A percentile compares a stretch with the other conserved stretches of the same genome.
These are phyloP conservation scores for Saccharomycopsis crataegensis DNA, from an alignment of 1,139 yeast genomes.

Conservation along the genomic window DNA sequence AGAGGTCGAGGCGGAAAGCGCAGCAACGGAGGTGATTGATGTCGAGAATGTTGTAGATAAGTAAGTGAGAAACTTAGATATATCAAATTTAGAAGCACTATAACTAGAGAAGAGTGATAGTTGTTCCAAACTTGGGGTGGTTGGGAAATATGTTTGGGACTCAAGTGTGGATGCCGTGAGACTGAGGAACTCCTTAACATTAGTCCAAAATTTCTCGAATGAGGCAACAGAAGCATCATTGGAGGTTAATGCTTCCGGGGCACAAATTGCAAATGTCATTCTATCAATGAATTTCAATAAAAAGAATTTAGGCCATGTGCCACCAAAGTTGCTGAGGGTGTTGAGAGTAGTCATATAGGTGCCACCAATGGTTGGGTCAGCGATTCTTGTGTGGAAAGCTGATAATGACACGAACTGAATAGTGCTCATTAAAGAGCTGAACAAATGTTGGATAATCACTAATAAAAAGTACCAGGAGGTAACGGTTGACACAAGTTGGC, in stretches of 20 bases:
- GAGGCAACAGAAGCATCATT: background rate
- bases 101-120: background rate
- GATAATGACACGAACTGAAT: slow-evolving; percentile 91
- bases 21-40: background rate
- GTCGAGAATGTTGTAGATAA: background rate
- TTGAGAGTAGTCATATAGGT: slow-evolving; percentile 96
- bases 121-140: slow-evolving; percentile 7
- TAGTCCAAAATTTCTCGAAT: slow-evolving; percentile 11
- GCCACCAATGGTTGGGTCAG: slow-evolving; percentile 94
- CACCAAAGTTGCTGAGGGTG: slow-evolving; percentile 89
- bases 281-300: slow-evolving; percentile 74
- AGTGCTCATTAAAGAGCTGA: slow-evolving; percentile 89
- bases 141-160: background rate
- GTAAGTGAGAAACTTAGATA: slow-evolving; percentile 4
- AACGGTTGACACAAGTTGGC: slow-evolving; percentile 24
- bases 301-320: slow-evolving; percentile 91
- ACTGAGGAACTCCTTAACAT: slow-evolving; percentile 3
- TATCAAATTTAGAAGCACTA: background rate
- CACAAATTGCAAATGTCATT: slow-evolving; percentile 61
- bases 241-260: slow-evolving; percentile 21
- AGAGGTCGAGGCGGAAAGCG: background rate
- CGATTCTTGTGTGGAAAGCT: slow-evolving; percentile 91
- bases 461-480: slow-evolving; percentile 41
- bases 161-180: background rate
- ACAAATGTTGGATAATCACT: slow-evolving; percentile 72